Conservation (phyloP, 305 asterid species). For the Fraxinus sp. region DNA sequence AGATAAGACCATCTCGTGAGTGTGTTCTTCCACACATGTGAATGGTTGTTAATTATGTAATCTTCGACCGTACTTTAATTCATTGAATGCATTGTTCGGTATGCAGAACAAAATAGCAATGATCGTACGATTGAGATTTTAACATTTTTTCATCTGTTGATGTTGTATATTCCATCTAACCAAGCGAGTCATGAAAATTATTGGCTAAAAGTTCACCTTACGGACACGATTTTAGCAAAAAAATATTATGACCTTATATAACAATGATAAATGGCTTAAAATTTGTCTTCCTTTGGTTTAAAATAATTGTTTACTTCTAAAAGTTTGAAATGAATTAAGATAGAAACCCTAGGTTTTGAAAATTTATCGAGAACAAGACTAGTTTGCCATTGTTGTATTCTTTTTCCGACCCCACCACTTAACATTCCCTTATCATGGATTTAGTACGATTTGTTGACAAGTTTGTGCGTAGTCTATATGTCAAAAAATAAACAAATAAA, state of each 20-base stretch:
- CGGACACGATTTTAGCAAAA: not conserved
- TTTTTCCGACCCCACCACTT: not conserved
- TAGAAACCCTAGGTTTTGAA: not conserved
- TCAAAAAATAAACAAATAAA: not conserved
- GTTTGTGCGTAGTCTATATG: not conserved
- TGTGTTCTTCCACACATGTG: constrained; percentile 14
- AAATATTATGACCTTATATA: not conserved
- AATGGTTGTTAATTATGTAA: not conserved
- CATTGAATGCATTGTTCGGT: not conserved
- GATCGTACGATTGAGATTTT: not conserved
- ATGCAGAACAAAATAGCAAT: not conserved
- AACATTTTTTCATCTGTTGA: not conserved
- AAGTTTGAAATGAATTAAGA: not conserved
- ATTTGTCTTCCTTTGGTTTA: not conserved
- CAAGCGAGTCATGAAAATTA: not conserved
- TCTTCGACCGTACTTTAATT: not conserved
- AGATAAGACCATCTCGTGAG: constrained; percentile 2
- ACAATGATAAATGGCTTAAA: not conserved
- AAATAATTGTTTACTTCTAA: not conserved
- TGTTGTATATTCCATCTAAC: not conserved
- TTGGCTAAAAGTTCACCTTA: not conserved
- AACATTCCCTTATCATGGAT: not conserved
- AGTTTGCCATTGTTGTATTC: not conserved
- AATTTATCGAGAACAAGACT: not conserved
- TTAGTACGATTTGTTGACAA: not conserved